phyloP scores from a whole-genome alignment of 2,329 filamentous ascomycete genomes.

The Xylaria sp. region DNA sequence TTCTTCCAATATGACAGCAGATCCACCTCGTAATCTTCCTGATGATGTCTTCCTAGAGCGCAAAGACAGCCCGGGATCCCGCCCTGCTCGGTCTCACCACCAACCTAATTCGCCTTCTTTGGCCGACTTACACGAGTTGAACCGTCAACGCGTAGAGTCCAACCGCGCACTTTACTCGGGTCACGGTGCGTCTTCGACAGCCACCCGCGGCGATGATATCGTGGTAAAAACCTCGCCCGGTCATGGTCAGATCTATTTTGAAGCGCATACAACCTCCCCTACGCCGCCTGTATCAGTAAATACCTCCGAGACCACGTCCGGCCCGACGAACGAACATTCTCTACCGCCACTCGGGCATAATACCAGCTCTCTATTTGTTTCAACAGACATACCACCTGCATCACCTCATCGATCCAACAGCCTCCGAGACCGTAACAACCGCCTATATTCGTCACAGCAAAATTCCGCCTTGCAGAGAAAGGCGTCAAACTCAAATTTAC shows the following conservation, averaged over 20 bases:
- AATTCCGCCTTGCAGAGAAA: conserved; percentile 46
- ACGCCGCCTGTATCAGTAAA: conserved; percentile 42
- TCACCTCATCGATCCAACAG: conserved; percentile 41
- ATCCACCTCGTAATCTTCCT: conserved; percentile 35
- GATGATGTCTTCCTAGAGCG: conserved; percentile 35
- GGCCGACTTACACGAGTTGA: conserved; percentile 35
- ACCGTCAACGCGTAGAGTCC: conserved; percentile 36
- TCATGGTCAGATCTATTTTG: conserved; percentile 42
- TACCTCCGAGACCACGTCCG: conserved; percentile 26
- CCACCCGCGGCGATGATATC: conserved; percentile 12
- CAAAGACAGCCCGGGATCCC: conserved; percentile 27
- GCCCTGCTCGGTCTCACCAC: conserved; percentile 24
- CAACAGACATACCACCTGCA: conserved; percentile 44
- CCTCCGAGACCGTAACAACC: conserved; percentile 45
- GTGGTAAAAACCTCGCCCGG: conserved; percentile 28
- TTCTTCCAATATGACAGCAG: conserved; percentile 39
- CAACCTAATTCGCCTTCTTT: conserved; percentile 31
- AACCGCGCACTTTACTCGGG: conserved; percentile 31
- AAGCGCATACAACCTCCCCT: conserved; percentile 48
- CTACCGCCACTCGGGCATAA: conserved; percentile 28
- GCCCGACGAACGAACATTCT: conserved; percentile 28
- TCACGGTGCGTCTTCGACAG: conserved; percentile 23
- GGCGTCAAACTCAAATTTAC: conserved; percentile 53
- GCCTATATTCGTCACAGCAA: conserved; percentile 41
- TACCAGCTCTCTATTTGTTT: conserved; percentile 44